Base-by-base conservation (phyloP, 306 rosid genomes). In the Glycine soja region DNA sequence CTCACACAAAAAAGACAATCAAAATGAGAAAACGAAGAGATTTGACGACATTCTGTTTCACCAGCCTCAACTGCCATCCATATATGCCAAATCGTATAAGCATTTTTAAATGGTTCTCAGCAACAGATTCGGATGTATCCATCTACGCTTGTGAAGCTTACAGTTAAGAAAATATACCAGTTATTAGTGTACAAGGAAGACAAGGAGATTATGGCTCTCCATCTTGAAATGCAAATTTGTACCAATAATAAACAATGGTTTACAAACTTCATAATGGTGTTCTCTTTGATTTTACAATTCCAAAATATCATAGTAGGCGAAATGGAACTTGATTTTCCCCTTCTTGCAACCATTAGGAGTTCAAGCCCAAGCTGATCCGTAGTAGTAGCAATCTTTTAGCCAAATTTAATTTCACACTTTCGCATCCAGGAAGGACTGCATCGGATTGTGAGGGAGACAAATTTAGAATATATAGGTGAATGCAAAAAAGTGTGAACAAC, bases 401-500 rank as follows among this genome's bases (percentile, higher is more conserved):
- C 75, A 82, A 79, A 47, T 62, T 72, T 56, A 76, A 42, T 65
- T 38, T 87, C 92, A 88, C 53, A 86, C 87, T 81, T 83, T 84
- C 19, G 91, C 81, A 70, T 92, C 92, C 82, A 85, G 88, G 93
- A 92, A 88, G 71, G 95, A 85, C 97, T 94, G 98, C 86, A 81
- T 86, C 54, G 18, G 62, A 69, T 78, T 80, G 50, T 9, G 53
- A 50, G 24, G 46, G 68, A 52, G 56, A 32, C 19, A 12, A 30
- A 18, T 45, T 78, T 34, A 52, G 43, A 68, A 54, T 36, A 34
- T 38, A 66, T 15, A 19, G 54, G 14, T 15, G 58, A 63, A 75
- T 52, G 77, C 45, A 73, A 51, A 12, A 24, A 68, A 43, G 13
- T 51, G 69, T n/a, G 72, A 79, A 19, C 15, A 8, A 66, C 2